These are phyloP conservation scores for Oenanthe javanica DNA, from an alignment of 140 eudicot species.

Conservation along the genomic window DNA sequence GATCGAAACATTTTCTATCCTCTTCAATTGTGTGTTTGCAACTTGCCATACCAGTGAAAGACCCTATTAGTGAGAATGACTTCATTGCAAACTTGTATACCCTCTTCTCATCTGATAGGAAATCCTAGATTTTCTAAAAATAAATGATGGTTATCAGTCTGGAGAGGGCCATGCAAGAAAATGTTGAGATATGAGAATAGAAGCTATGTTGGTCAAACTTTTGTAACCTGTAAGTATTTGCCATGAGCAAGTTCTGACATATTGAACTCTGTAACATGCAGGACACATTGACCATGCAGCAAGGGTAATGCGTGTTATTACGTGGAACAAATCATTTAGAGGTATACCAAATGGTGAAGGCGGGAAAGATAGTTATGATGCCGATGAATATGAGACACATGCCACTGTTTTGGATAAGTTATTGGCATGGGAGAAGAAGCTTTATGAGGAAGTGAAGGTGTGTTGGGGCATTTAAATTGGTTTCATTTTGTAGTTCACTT, in stretches of 20 bases:
- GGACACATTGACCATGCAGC: slow-evolving; percentile 97
- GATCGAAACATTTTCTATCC: not conserved
- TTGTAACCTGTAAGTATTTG: not conserved
- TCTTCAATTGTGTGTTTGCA: not conserved
- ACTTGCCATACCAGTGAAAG: not conserved
- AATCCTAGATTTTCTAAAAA: not conserved
- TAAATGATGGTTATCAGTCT: not conserved
- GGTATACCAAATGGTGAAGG: slow-evolving; percentile 63
- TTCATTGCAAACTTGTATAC: not conserved
- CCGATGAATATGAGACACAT: slow-evolving; percentile 80
- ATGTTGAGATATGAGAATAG: not conserved
- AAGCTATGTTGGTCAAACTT: not conserved
- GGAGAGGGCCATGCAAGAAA: not conserved
- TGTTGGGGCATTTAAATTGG: not conserved
- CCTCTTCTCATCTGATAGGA: not conserved
- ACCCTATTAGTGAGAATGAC: not conserved
- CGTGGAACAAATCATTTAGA: slow-evolving; percentile 86
- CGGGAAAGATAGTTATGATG: slow-evolving; percentile 55
- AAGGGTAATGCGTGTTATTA: slow-evolving; percentile 97
- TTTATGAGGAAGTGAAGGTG: slow-evolving; percentile 98
- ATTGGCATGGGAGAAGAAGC: slow-evolving; percentile 98
- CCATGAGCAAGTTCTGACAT: not conserved
- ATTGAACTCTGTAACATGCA: slow-evolving; percentile 22
- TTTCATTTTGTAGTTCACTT: not conserved
- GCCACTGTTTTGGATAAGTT: slow-evolving; percentile 93